Conservation (phyloP, 208 protist species). For the Crithidia brevicula region DNA sequence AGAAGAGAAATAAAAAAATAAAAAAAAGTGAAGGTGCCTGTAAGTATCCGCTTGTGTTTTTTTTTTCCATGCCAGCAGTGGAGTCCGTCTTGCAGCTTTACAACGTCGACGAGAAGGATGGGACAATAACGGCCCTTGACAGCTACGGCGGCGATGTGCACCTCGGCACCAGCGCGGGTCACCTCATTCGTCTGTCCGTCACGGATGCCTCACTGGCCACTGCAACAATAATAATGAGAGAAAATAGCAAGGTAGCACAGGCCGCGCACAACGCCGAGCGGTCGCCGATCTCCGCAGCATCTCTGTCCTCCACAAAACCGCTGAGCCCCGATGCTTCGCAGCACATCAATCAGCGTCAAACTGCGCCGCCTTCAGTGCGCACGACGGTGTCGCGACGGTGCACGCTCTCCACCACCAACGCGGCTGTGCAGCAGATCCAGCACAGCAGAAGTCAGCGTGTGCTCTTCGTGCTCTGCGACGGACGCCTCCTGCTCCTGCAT, state of each 20-base stretch:
- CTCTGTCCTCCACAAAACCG: too few species aligned
- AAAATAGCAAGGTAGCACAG: too few species aligned
- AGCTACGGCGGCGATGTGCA: constrained; percentile 56
- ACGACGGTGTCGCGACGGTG: constrained; percentile 20
- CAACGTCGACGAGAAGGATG: constrained; percentile 54
- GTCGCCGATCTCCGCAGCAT: too few species aligned
- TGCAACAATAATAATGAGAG: too few species aligned
- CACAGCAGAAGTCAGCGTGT: constrained; percentile 71
- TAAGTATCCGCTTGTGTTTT: not conserved
- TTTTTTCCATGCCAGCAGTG: constrained; percentile 55
- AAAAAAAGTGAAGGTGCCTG: not conserved
- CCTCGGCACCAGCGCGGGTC: constrained; percentile 66
- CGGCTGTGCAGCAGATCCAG: constrained; percentile 55
- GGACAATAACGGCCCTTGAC: constrained; percentile 72
- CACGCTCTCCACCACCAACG: constrained; percentile 7
- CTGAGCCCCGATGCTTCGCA: too few species aligned
- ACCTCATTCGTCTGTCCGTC: constrained; percentile 51
- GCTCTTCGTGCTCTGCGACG: constrained; percentile 68
- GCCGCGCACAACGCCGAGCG: too few species aligned
- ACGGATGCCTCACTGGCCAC: not conserved
- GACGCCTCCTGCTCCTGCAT: constrained; percentile 36
- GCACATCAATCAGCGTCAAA: not conserved
- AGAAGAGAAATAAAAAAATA: not conserved
- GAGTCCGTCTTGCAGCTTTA: constrained; percentile 61
- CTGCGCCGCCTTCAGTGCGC: not conserved